A percentile compares a stretch with the other conserved stretches of the same genome.
These are phyloP conservation scores for Backusella liffmaniae DNA, from an alignment of 192 early-diverging fungal species.

Conservation along the genomic window DNA sequence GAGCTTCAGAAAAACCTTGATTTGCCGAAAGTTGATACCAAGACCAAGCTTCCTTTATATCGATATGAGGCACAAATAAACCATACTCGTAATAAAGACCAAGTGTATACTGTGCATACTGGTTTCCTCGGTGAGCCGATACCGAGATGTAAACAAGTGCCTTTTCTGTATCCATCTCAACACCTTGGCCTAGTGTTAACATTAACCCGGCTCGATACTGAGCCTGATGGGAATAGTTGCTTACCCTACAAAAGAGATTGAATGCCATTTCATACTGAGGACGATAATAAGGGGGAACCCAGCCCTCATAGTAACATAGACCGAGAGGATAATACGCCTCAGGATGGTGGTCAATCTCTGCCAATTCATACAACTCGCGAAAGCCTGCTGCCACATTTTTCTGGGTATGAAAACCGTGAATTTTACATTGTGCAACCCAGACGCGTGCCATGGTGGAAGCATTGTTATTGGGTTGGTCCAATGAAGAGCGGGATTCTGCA, in stretches of 20 bases:
- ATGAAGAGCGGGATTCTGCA: constrained; percentile 4
- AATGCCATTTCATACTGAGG: constrained; percentile 16
- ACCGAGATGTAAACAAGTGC: constrained; percentile 13
- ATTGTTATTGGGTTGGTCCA: neutral
- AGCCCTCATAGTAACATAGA: constrained; percentile 26
- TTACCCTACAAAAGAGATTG: constrained; percentile 19
- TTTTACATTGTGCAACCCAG: neutral
- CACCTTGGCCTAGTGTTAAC: constrained; percentile 17
- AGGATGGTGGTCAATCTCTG: neutral
- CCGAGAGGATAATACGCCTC: constrained; percentile 31
- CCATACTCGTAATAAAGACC: constrained; percentile 28
- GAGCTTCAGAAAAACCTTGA: constrained; percentile 28
- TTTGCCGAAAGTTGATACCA: constrained; percentile 23
- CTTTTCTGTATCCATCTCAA: constrained; percentile 10
- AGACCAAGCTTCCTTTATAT: neutral
- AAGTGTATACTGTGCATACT: constrained; percentile 25
- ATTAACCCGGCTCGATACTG: constrained; percentile 24
- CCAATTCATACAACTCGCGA: neutral
- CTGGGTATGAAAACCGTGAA: neutral
- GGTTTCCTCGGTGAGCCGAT: neutral
- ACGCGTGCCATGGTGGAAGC: constrained; percentile 2
- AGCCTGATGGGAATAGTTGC: constrained; percentile 8
- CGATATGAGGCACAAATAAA: neutral
- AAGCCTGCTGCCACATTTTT: neutral
- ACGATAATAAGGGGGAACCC: neutral